Evolutionary conservation across 352 stramenopile species (phyloP), one percentile per base, ranked within the genome.

Genomic region (Globisporangium canariense): DNA sequence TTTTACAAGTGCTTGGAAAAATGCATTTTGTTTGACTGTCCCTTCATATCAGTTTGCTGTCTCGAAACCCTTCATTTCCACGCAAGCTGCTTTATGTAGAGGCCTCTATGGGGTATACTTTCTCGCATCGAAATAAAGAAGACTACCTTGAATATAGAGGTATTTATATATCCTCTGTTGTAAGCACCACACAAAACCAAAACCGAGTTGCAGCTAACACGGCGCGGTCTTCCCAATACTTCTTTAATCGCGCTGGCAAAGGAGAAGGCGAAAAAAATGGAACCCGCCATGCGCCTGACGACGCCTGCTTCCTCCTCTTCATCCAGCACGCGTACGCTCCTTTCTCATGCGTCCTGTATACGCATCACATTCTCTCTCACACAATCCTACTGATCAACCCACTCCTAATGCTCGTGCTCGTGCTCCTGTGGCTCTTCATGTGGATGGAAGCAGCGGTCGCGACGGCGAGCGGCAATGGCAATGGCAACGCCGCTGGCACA

Each of bases 361-460:
- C 25, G 14, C 50, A 36, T 47, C 18, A 7, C 8, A 34, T 34
- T 30, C 5, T 41, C n/a, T 0, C 3, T 32, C 43, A 20, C 10
- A 14, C 41, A 9, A 9, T 4, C 20, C 3, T 6, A 4, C 54
- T 20, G 28, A 50, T 25, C 30, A 4, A 13, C 53, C 13, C 14
- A 20, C 55, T 41, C 28, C 47, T 32, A 1, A 64, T 64, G 58
- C 32, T 64, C 58, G 20, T 64, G 46, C 58, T 64, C 60, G 63
- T 64, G 45, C 58, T 64, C 58, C 16, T 64, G 10, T 64, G 58
- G 45, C 25, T 57, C 32, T 20, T 66, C 41, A 14, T 54, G 20
- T 25, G 20, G 28, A 11, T 54, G 13, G 40, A 54, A 38, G 53
- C 52, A 32, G 14, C 52, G 11, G 36, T 6, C 14, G 38, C 9